phyloP scores from a whole-genome alignment of 2,329 filamentous ascomycete species.

The Aureobasidium leucospermi region DNA sequence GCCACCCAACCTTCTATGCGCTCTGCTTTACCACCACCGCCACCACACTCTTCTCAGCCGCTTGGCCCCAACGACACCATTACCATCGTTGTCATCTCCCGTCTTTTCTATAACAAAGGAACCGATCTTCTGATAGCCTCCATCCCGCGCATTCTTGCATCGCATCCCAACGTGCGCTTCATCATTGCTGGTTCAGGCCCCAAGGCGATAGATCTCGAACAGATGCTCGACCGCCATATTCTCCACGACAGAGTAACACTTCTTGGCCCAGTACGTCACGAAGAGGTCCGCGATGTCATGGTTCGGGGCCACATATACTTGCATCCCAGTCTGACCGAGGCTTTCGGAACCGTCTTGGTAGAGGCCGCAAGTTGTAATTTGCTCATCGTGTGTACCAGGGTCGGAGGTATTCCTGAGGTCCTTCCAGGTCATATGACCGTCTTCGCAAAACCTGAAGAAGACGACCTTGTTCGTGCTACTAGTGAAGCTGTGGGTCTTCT shows the following conservation, averaged over 20 bases:
- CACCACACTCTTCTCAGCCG: slow-evolving; percentile 53
- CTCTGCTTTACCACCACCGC: slow-evolving; percentile 34
- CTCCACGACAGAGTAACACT: slow-evolving; percentile 90
- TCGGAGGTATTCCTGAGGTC: slow-evolving; percentile 94
- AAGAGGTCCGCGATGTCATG: slow-evolving; percentile 97
- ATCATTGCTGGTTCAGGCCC: slow-evolving; percentile 94
- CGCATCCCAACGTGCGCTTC: slow-evolving; percentile 88
- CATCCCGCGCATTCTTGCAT: slow-evolving; percentile 83
- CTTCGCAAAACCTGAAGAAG: slow-evolving; percentile 93
- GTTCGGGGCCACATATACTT: slow-evolving; percentile 93
- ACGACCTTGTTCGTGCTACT: slow-evolving; percentile 85
- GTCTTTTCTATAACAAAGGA: slow-evolving; percentile 97
- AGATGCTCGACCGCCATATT: slow-evolving; percentile 72
- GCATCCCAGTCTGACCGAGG: slow-evolving; percentile 89
- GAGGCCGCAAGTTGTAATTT: slow-evolving; percentile 93
- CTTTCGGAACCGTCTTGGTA: slow-evolving; percentile 95
- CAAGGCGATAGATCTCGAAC: slow-evolving; percentile 94
- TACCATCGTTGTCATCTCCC: slow-evolving; percentile 94
- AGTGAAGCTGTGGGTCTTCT: slow-evolving; percentile 81
- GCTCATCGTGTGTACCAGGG: slow-evolving; percentile 93
- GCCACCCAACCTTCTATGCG: slow-evolving; percentile 32
- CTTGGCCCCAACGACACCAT: slow-evolving; percentile 80
- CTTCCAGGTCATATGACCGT: slow-evolving; percentile 94
- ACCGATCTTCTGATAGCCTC: slow-evolving; percentile 94
- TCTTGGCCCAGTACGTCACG: slow-evolving; percentile 84